phyloP scores from a whole-genome alignment of 169 alveolate genomes.

The Plasmodium falciparum region DNA sequence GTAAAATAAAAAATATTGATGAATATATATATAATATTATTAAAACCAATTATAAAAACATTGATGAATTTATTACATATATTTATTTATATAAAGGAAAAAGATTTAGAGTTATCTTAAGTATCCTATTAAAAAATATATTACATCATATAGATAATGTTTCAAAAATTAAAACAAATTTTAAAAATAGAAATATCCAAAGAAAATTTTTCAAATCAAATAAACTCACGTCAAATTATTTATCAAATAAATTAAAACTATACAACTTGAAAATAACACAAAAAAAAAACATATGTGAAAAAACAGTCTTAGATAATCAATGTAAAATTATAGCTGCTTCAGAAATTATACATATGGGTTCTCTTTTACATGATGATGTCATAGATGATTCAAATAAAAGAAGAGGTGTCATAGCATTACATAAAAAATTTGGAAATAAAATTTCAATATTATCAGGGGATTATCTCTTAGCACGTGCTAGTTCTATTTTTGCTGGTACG shows the following conservation, averaged over 20 bases:
- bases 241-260: conserved; percentile 4
- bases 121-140: conserved; percentile 42
- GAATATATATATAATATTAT: conserved; percentile 66
- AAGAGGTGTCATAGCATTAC: conserved; percentile 83
- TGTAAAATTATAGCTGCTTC: conserved; percentile 78
- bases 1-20: conserved; percentile 66
- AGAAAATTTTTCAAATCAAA: conserved; percentile 28
- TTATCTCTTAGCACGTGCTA: conserved; percentile 79
- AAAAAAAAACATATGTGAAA: conserved; percentile 22
- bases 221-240: background rate
- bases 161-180: conserved; percentile 21
- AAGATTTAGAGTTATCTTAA: conserved; percentile 60
- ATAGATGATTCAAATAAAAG: conserved; percentile 85
- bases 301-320: conserved; percentile 40
- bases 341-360: conserved; percentile 88
- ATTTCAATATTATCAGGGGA: conserved; percentile 87
- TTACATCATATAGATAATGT: conserved; percentile 39
- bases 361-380: conserved; percentile 89
- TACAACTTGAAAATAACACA: background rate
- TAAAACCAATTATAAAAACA: conserved; percentile 66
- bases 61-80: conserved; percentile 68
- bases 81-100: conserved; percentile 62
- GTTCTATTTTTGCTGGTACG: conserved; percentile 77
- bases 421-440: conserved; percentile 84
- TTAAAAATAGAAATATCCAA: conserved; percentile 30